Conservation (phyloP, 192 early-diverging fungal species). For the Backusella macrospora region DNA sequence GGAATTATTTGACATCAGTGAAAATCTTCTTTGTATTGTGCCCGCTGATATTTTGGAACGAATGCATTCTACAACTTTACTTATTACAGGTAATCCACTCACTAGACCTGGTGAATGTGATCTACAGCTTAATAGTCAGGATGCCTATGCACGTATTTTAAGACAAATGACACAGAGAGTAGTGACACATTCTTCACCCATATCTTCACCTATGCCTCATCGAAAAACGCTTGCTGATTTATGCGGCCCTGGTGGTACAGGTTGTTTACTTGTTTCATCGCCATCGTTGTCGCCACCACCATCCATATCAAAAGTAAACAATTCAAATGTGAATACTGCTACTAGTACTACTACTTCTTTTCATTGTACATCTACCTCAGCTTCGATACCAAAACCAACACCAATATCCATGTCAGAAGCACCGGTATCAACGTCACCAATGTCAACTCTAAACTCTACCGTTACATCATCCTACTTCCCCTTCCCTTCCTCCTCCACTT, state of each 20-base stretch:
- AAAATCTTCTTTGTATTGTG: conserved; percentile 41
- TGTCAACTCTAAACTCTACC: too few species aligned
- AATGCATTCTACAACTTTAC: conserved; percentile 47
- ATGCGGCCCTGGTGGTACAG: conserved; percentile 34
- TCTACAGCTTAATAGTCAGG: background rate
- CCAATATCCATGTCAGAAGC: too few species aligned
- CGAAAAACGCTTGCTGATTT: background rate
- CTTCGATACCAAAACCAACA: too few species aligned
- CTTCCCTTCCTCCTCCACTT: background rate
- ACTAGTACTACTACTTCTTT: too few species aligned
- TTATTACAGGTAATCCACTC: conserved; percentile 57
- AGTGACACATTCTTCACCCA: conserved; percentile 14
- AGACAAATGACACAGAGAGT: conserved; percentile 37
- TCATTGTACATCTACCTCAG: too few species aligned
- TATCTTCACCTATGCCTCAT: background rate
- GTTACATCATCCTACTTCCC: background rate
- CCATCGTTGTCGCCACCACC: background rate
- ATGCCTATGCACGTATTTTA: conserved; percentile 29
- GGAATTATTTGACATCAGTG: conserved; percentile 40
- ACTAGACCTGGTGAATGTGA: conserved; percentile 44
- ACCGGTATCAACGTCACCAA: too few species aligned
- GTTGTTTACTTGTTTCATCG: conserved; percentile 11
- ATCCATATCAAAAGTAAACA: background rate
- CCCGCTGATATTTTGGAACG: conserved; percentile 38
- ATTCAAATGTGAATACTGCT: background rate